Evolutionary conservation across 495 filamentous ascomycete genomes (phyloP), one percentile per base, ranked within the genome.

Genomic region (Penicillium macrosclerotiorum): DNA sequence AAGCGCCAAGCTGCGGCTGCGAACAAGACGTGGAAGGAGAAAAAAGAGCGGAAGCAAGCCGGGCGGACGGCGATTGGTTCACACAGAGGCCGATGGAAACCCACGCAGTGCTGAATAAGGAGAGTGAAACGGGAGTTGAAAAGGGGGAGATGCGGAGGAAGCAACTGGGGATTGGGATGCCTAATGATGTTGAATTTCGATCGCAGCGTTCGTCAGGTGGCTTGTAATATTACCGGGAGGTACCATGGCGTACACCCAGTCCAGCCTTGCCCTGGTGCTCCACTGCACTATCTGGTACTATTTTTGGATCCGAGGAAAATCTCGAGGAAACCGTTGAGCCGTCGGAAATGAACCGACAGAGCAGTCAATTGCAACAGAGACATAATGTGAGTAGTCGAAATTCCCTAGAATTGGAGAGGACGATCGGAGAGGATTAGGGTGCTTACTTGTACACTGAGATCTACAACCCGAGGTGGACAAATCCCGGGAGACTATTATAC

Each of bases 211-310:
- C 54, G 55, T 59, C 45, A 58, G 49, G 58, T 59, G 59, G 59
- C 56, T 55, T 47, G 59, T 63, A 57, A 60, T 57, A 50, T 60
- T 57, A 53, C 56, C 17, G 37, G 48, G 23, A 11, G 14, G 13
- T 18, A 26, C 8, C n/a, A 18, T 42, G 16, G 35, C 8, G 39
- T 55, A 59, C 39, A 49, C 24, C 18, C 33, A 38, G n/a, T 35
- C 34, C 32, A 39, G 42, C 44, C 32, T 33, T 30, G 30, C 17
- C 20, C 8, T 26, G 7, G 26, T 38, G 38, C 53, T 42, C 57
- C 49, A 60, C 57, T 18, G 47, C 41, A 46, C 44, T 51, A 50
- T 44, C 11, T 12, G 19, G 16, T 41, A 22, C 55, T 61, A 60
- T 60, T 60, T 60, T 54, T 61, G 48, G 48, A 30, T 12, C 13